phyloP scores from a whole-genome alignment of 2,329 filamentous ascomycete genomes.

The Fusarium haematococcum region DNA sequence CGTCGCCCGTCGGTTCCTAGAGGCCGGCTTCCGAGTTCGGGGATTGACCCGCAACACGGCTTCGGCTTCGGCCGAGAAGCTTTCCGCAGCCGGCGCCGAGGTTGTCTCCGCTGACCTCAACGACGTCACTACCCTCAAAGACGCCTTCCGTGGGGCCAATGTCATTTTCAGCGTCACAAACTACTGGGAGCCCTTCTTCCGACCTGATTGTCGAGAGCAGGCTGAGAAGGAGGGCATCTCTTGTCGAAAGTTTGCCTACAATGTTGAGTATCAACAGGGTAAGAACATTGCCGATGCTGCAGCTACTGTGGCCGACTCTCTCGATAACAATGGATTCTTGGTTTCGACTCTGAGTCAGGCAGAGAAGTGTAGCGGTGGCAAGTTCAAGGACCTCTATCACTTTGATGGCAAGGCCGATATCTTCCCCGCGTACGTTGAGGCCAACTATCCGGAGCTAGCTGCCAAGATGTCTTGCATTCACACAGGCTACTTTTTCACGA shows the following conservation, averaged over 20 bases:
- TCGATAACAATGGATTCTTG: conserved; percentile 62
- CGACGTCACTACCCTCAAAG: conserved; percentile 52
- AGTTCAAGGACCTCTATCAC: conserved; percentile 62
- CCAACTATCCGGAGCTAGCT: conserved; percentile 57
- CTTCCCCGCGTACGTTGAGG: conserved; percentile 59
- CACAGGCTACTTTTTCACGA: conserved; percentile 62
- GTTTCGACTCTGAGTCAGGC: conserved; percentile 65
- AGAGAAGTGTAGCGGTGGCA: conserved; percentile 57
- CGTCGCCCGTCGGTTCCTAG: conserved; percentile 60
- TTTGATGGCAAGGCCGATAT: conserved; percentile 65
- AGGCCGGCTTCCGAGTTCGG: conserved; percentile 57
- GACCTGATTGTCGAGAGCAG: conserved; percentile 54
- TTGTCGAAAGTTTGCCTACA: conserved; percentile 58
- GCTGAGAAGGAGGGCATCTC: conserved; percentile 54
- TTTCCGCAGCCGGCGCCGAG: conserved; percentile 57
- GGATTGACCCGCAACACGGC: conserved; percentile 59
- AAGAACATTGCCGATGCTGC: conserved; percentile 67
- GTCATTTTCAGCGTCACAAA: conserved; percentile 67
- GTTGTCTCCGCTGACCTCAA: conserved; percentile 58
- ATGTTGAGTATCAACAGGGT: conserved; percentile 57
- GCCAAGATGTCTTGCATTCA: conserved; percentile 64
- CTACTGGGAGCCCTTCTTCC: conserved; percentile 65
- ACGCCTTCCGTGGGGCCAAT: conserved; percentile 58
- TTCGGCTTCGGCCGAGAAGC: conserved; percentile 54
- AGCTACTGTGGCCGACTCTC: conserved; percentile 51